Evolutionary conservation across 2,329 filamentous ascomycete species (phyloP).

Genomic region (Harringtonia aguacate): DNA sequence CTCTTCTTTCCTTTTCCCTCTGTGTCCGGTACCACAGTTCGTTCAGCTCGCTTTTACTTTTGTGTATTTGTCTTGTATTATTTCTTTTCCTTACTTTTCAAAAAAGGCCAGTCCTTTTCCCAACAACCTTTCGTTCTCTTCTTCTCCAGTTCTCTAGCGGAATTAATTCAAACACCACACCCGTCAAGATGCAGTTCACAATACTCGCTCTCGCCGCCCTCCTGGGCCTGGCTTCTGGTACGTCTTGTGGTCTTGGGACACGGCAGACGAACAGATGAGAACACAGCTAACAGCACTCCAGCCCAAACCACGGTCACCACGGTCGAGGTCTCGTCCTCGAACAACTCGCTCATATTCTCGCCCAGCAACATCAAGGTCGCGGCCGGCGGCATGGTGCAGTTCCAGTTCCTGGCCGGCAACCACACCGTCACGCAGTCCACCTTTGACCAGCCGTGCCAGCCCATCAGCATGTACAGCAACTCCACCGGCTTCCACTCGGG

Average conservation of each 20-base stretch:
- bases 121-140: slow-evolving; percentile 14
- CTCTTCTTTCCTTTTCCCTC: slow-evolving; percentile 15
- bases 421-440: slow-evolving; percentile 72
- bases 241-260: too few relatives aligned
- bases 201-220: slow-evolving; percentile 36
- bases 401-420: slow-evolving; percentile 58
- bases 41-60: slow-evolving; percentile 10
- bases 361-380: slow-evolving; percentile 54
- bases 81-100: slow-evolving; percentile 16
- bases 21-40: slow-evolving; percentile 12
- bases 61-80: slow-evolving; percentile 16
- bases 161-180: neutral
- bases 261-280: too few relatives aligned
- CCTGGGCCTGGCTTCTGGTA: slow-evolving; percentile 35
- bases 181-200: slow-evolving; percentile 42
- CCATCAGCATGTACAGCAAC: slow-evolving; percentile 34
- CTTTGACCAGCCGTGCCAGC: slow-evolving; percentile 32
- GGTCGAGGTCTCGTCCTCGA: slow-evolving; percentile 34
- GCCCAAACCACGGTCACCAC: slow-evolving; percentile 43
- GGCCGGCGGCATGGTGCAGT: slow-evolving; percentile 55
- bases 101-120: slow-evolving; percentile 33
- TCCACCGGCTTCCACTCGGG: slow-evolving; percentile 54
- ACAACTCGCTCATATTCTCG: slow-evolving; percentile 48
- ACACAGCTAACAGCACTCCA: slow-evolving; percentile 4
- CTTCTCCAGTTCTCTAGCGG: slow-evolving; percentile 6